Conservation (phyloP, 2,329 filamentous ascomycete genomes). For the Elsinoe batatas region DNA sequence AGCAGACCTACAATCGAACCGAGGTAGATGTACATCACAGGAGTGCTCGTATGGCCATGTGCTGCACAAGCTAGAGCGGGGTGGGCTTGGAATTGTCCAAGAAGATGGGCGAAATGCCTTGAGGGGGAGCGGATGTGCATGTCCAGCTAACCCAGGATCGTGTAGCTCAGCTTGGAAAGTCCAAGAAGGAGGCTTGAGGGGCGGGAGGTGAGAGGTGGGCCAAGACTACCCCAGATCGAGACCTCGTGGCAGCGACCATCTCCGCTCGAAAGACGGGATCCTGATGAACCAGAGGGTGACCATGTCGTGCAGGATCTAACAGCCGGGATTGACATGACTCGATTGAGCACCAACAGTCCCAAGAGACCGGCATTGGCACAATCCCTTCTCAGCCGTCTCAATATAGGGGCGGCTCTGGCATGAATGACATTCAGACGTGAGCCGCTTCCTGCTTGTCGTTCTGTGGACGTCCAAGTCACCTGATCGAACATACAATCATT, state of each 20-base stretch:
- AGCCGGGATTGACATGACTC: too few species aligned
- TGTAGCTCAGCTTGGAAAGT: conserved; percentile 1
- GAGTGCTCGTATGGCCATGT: neutral
- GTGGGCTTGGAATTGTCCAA: neutral
- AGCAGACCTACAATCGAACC: neutral
- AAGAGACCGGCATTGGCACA: too few species aligned
- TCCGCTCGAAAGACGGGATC: neutral
- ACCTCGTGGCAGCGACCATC: conserved; percentile 7
- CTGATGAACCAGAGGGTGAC: neutral
- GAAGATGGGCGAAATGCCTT: neutral
- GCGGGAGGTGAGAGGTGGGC: neutral
- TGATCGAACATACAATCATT: too few species aligned
- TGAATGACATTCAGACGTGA: too few species aligned
- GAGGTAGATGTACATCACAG: neutral
- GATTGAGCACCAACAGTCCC: too few species aligned
- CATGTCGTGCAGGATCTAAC: neutral
- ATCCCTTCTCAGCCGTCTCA: too few species aligned
- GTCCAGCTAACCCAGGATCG: neutral
- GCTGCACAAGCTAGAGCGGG: neutral
- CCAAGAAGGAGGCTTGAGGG: conserved; percentile 4
- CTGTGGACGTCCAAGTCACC: too few species aligned
- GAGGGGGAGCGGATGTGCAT: neutral
- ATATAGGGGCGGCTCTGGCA: too few species aligned
- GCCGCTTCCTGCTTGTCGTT: too few species aligned
- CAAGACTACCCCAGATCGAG: conserved; percentile 1